These are phyloP conservation scores for Gossypium thurberi DNA, from an alignment of 345 rosid genomes.

Conservation along the genomic window DNA sequence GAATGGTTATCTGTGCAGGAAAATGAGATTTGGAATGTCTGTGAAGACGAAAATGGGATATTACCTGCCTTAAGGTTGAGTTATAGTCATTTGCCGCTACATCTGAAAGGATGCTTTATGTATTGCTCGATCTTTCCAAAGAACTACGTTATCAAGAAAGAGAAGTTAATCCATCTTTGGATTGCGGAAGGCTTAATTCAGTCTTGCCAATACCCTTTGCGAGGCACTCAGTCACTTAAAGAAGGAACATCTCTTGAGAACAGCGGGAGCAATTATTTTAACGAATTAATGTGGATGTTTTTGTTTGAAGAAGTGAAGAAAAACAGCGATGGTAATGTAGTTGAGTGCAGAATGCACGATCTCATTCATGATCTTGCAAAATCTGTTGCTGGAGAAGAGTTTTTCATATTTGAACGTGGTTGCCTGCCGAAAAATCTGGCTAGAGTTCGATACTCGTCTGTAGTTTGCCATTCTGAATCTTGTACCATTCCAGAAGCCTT, in stretches of 20 bases:
- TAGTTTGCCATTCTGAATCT: slow-evolving; percentile 7
- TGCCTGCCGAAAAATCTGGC: not conserved
- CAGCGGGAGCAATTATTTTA: slow-evolving; percentile 14
- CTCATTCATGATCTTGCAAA: slow-evolving; percentile 29
- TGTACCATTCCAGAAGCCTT: slow-evolving; percentile 11
- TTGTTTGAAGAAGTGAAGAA: slow-evolving; percentile 21
- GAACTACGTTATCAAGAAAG: slow-evolving; percentile 12
- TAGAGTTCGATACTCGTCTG: slow-evolving; percentile 13
- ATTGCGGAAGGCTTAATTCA: slow-evolving; percentile 23
- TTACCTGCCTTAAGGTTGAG: slow-evolving; percentile 14
- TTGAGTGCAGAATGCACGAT: slow-evolving; percentile 23
- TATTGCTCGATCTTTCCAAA: slow-evolving; percentile 29
- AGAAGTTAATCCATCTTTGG: slow-evolving; percentile 18
- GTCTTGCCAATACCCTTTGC: not conserved
- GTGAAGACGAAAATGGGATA: slow-evolving; percentile 7
- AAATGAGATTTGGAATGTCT: slow-evolving; percentile 12
- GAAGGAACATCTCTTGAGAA: not conserved
- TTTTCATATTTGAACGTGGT: slow-evolving; percentile 3
- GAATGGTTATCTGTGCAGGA: slow-evolving; percentile 14
- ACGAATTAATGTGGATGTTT: slow-evolving; percentile 12
- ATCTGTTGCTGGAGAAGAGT: slow-evolving; percentile 17
- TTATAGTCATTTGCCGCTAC: slow-evolving; percentile 19
- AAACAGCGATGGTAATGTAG: not conserved
- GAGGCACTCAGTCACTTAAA: not conserved
- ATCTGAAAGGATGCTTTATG: slow-evolving; percentile 20